phyloP scores from a whole-genome alignment of 371 early-diverging fungal genomes.

The Mortierella sp. region DNA sequence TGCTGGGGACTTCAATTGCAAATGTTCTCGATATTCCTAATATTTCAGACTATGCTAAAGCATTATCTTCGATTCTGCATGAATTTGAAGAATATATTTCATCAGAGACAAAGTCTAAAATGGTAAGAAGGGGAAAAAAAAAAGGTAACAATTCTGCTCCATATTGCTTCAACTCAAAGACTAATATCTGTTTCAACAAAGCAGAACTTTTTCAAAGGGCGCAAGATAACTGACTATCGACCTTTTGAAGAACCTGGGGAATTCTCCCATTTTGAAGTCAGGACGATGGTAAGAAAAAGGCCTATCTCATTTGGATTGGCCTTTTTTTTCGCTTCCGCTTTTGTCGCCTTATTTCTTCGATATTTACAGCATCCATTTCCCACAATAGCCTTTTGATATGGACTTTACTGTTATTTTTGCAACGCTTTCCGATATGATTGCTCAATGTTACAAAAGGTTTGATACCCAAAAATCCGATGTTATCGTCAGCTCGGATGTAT shows the following conservation, averaged over 20 bases:
- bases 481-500: conserved; percentile 16
- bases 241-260: conserved; percentile 34
- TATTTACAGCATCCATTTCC: neutral
- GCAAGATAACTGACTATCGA: conserved; percentile 18
- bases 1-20: conserved; percentile 38
- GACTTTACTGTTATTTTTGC: conserved; percentile 36
- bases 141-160: neutral
- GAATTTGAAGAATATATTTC: conserved; percentile 38
- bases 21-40: conserved; percentile 35
- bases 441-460: conserved; percentile 33
- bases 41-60: conserved; percentile 21
- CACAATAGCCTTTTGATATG: conserved; percentile 36
- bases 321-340: neutral
- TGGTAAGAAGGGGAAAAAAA: conserved; percentile 23
- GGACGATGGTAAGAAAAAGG: conserved; percentile 20
- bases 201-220: conserved; percentile 35
- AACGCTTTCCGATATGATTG: conserved; percentile 35
- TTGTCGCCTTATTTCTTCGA: neutral
- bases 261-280: conserved; percentile 34
- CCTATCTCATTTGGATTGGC: no score
- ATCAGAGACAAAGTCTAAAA: conserved; percentile 27
- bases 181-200: neutral
- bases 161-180: neutral
- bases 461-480: conserved; percentile 16
- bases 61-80: conserved; percentile 20